These are phyloP conservation scores for Dendryphion nanum DNA, from an alignment of 2,329 filamentous ascomycete species.

Conservation along the genomic window DNA sequence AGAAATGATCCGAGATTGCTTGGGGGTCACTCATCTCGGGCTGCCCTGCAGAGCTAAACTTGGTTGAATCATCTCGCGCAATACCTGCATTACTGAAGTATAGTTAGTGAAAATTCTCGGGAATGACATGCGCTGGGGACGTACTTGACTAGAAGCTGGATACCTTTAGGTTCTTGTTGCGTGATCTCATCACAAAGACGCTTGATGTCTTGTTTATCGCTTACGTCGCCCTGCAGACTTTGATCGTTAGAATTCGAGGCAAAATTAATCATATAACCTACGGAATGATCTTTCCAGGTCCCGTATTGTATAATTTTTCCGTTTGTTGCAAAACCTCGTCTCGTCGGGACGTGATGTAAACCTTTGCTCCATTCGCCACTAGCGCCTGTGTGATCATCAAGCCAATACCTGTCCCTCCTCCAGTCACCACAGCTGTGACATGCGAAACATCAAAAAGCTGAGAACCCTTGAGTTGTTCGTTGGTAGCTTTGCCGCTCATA, in stretches of 20 bases:
- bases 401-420: slow-evolving; percentile 51
- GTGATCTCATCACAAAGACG: slow-evolving; percentile 42
- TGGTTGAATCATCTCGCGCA: slow-evolving; percentile 52
- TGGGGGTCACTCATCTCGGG: slow-evolving; percentile 49
- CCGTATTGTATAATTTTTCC: slow-evolving; percentile 46
- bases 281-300: slow-evolving; percentile 49
- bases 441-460: slow-evolving; percentile 48
- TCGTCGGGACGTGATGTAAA: slow-evolving; percentile 36
- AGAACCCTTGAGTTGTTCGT: slow-evolving; percentile 41
- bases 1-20: slow-evolving; percentile 52
- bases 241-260: no score
- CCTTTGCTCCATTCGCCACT: slow-evolving; percentile 61
- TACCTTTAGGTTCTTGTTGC: slow-evolving; percentile 50
- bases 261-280: no score
- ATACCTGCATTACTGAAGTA: slow-evolving; percentile 56
- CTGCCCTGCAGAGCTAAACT: slow-evolving; percentile 48
- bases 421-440: slow-evolving; percentile 46
- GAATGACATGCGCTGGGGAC: neutral
- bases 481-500: slow-evolving; percentile 37
- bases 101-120: slow-evolving; percentile 39
- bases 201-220: slow-evolving; percentile 50
- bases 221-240: slow-evolving; percentile 48
- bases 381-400: slow-evolving; percentile 68
- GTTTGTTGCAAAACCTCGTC: slow-evolving; percentile 39
- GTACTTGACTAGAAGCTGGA: slow-evolving; percentile 52